These are phyloP conservation scores for Fusarium ambrosium DNA, from an alignment of 2,329 filamentous ascomycete species.

Conservation along the genomic window DNA sequence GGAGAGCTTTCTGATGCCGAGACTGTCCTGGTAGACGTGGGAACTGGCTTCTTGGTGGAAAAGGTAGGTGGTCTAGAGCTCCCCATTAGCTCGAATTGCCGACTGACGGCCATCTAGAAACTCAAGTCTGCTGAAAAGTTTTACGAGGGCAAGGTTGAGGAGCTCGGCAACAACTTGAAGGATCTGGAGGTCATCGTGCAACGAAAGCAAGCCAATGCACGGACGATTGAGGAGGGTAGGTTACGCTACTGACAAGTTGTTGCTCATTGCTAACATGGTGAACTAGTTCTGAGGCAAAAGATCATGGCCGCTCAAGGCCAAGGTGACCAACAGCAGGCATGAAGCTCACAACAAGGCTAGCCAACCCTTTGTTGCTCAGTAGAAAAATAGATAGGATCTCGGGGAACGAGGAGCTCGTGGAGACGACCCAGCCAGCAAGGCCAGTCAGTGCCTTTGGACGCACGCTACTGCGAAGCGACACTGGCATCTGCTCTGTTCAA, in stretches of 20 bases:
- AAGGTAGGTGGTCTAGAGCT: slow-evolving; percentile 69
- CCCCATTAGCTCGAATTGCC: slow-evolving; percentile 13
- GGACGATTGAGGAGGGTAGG: slow-evolving; percentile 88
- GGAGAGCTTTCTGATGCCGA: slow-evolving; percentile 81
- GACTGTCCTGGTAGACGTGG: slow-evolving; percentile 89
- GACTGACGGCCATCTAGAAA: slow-evolving; percentile 54
- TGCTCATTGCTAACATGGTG: slow-evolving; percentile 52
- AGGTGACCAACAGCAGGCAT: slow-evolving; percentile 39
- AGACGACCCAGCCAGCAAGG: slow-evolving; percentile 12
- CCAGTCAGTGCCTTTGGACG: slow-evolving; percentile 9
- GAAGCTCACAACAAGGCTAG: slow-evolving; percentile 10
- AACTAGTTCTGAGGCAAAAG: slow-evolving; percentile 59
- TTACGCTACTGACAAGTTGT: slow-evolving; percentile 46
- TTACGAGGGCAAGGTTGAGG: slow-evolving; percentile 69
- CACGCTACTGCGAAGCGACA: slow-evolving; percentile 18
- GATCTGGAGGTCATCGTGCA: slow-evolving; percentile 71
- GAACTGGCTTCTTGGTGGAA: slow-evolving; percentile 94
- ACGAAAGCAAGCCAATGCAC: slow-evolving; percentile 85
- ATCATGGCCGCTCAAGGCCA: slow-evolving; percentile 55
- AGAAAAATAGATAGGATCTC: slow-evolving; percentile 16
- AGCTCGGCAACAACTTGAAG: slow-evolving; percentile 66
- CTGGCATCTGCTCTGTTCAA: slow-evolving; percentile 35
- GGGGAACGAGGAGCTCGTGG: background rate
- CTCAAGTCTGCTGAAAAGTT: slow-evolving; percentile 67
- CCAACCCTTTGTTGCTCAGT: background rate